These are phyloP conservation scores for Xylaria sp. DNA, from an alignment of 2,329 filamentous ascomycete species.

Conservation along the genomic window DNA sequence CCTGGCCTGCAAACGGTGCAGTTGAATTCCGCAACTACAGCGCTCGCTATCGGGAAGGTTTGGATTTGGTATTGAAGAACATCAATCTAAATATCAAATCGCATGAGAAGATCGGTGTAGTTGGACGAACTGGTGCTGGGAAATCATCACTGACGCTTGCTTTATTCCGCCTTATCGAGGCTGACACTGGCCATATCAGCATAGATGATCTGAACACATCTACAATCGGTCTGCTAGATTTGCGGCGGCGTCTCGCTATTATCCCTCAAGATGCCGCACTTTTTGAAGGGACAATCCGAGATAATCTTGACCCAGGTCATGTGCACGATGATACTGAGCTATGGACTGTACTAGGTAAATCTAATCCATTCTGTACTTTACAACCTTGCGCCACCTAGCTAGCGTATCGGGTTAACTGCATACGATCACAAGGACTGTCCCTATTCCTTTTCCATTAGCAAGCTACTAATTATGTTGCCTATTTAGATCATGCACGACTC, in stretches of 20 bases:
- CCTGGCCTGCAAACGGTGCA: constrained; percentile 90
- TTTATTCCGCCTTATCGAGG: constrained; percentile 95
- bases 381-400: constrained; percentile 36
- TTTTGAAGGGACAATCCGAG: constrained; percentile 91
- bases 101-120: constrained; percentile 97
- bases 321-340: constrained; percentile 97
- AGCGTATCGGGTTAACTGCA: constrained; percentile 6
- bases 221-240: constrained; percentile 86
- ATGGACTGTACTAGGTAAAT: constrained; percentile 91
- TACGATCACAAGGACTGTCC: constrained; percentile 19
- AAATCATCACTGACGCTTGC: constrained; percentile 94
- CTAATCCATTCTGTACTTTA: constrained; percentile 38
- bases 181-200: constrained; percentile 81
- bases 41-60: constrained; percentile 86
- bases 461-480: constrained; percentile 53
- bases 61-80: constrained; percentile 93
- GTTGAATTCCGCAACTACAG: constrained; percentile 95
- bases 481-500: constrained; percentile 85
- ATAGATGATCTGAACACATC: constrained; percentile 93
- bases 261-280: constrained; percentile 97
- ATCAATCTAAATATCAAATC: constrained; percentile 92
- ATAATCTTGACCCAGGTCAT: constrained; percentile 94
- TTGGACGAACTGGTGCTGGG: constrained; percentile 93
- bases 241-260: constrained; percentile 89
- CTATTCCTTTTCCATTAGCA: constrained; percentile 35